These are phyloP conservation scores for Ceratocystis variospora DNA, from an alignment of 2,329 filamentous ascomycete genomes.

Conservation along the genomic window DNA sequence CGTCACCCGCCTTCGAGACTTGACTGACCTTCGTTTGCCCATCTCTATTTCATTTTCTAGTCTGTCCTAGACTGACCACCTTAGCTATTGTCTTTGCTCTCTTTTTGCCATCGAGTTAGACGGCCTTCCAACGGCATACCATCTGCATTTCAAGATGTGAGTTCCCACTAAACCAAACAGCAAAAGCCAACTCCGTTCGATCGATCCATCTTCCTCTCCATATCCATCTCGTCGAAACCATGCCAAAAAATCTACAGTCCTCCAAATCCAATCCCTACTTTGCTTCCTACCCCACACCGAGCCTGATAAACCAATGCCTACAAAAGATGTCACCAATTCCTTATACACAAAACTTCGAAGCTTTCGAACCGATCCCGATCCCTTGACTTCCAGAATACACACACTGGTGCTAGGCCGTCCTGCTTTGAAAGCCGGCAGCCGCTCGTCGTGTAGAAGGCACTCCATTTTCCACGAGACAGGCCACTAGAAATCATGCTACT, in stretches of 20 bases:
- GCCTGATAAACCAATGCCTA: neutral
- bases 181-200: neutral
- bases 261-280: neutral
- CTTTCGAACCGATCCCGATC: neutral
- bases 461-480: too few species aligned
- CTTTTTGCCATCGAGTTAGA: neutral
- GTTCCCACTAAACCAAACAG: neutral
- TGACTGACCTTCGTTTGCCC: neutral
- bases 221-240: neutral
- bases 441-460: too few species aligned
- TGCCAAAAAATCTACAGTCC: neutral
- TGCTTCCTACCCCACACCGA: neutral
- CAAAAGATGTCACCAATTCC: neutral
- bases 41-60: neutral
- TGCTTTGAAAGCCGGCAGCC: too few species aligned
- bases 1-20: neutral
- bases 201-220: neutral
- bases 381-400: neutral
- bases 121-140: neutral
- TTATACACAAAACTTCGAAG: neutral
- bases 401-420: neutral
- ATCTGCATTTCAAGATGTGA: slow-evolving; percentile 4
- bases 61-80: neutral
- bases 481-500: too few species aligned
- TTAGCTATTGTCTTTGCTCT: neutral